Percentiles rank a stretch among this genome's conserved stretches.
Conservation (phyloP, 2,329 filamentous ascomycete species). For the Ceratocystis colombiana region DNA sequence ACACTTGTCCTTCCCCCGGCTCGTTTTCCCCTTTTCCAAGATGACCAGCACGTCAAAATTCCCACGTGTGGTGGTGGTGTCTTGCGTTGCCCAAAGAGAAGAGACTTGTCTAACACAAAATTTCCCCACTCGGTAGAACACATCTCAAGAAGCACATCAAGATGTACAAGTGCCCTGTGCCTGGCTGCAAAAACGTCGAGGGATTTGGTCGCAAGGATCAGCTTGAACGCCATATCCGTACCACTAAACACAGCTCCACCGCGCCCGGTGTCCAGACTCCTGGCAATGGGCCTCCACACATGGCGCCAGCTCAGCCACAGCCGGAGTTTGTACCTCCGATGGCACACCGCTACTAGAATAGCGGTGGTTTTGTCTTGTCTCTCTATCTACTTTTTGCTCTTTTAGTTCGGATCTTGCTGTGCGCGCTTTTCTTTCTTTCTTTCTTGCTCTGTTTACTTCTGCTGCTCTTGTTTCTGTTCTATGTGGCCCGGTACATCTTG, state of each 20-base stretch:
- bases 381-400: background rate
- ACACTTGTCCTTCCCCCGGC: background rate
- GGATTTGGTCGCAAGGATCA: slow-evolving; percentile 25
- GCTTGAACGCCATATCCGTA: slow-evolving; percentile 24
- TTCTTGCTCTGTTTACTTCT: background rate
- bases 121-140: slow-evolving; percentile 14
- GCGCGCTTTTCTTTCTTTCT: background rate
- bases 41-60: background rate
- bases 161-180: slow-evolving; percentile 24
- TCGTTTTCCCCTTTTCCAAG: background rate
- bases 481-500: slow-evolving; percentile 11
- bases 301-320: slow-evolving; percentile 10
- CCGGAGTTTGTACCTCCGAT: slow-evolving; percentile 15
- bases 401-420: background rate
- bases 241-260: slow-evolving; percentile 22
- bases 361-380: background rate
- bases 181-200: slow-evolving; percentile 24
- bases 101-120: slow-evolving; percentile 8
- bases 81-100: background rate
- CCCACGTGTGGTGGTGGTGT: background rate
- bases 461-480: slow-evolving; percentile 6
- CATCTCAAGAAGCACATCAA: slow-evolving; percentile 24
- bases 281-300: slow-evolving; percentile 3
- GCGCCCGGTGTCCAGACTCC: background rate
- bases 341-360: slow-evolving; percentile 8